phyloP scores from a whole-genome alignment of 371 early-diverging fungal genomes.

The Blakeslea trispora region DNA sequence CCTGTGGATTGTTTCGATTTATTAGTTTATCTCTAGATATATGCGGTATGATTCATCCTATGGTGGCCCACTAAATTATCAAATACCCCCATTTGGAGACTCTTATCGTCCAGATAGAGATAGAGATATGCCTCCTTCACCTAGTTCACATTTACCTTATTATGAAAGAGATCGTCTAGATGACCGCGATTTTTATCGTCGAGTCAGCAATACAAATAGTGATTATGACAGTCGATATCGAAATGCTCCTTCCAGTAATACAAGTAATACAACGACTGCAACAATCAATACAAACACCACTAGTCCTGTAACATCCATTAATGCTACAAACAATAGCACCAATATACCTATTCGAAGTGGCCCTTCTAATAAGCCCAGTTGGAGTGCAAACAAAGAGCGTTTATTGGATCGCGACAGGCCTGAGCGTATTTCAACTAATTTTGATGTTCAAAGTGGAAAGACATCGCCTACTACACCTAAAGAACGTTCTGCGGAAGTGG shows the following conservation, averaged over 20 bases:
- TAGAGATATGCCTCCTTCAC: conserved; percentile 41
- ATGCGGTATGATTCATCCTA: conserved; percentile 43
- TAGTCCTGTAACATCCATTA: too few species aligned
- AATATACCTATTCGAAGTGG: neutral
- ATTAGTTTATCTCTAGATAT: conserved; percentile 13
- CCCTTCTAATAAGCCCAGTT: conserved; percentile 11
- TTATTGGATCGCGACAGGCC: conserved; percentile 38
- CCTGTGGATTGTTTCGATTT: too few species aligned
- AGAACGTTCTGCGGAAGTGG: neutral
- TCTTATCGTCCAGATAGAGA: conserved; percentile 51
- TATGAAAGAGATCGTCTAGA: conserved; percentile 45
- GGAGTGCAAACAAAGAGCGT: conserved; percentile 17
- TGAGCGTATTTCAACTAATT: conserved; percentile 25
- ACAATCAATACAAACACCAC: too few species aligned
- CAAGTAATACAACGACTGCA: too few species aligned
- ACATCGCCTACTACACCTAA: conserved; percentile 8
- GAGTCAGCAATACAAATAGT: conserved; percentile 11
- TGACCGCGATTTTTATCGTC: conserved; percentile 46
- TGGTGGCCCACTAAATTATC: conserved; percentile 43
- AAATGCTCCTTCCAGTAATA: conserved; percentile 5
- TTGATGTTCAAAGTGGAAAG: conserved; percentile 10
- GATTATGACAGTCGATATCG: conserved; percentile 43
- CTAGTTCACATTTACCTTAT: conserved; percentile 36
- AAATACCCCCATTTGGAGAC: conserved; percentile 44
- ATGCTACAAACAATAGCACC: too few species aligned